Conservation (phyloP, 2,329 filamentous ascomycete species). For the Aspergillus versicolor region DNA sequence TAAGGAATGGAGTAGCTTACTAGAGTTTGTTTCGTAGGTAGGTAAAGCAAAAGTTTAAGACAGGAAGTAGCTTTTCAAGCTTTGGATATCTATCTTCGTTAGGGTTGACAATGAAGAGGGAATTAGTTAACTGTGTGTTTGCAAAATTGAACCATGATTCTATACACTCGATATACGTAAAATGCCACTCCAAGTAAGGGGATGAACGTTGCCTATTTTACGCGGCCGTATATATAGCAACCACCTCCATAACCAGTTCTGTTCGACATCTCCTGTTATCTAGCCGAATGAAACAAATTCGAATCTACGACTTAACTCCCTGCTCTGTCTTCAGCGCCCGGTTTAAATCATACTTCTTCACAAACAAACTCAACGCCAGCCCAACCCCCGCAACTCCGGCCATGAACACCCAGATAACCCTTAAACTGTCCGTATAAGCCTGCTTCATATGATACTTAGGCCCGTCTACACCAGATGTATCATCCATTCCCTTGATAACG, state of each 20-base stretch:
- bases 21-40: conserved; percentile 11
- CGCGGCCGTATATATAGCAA: too few species aligned
- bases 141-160: too few species aligned
- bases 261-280: too few species aligned
- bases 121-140: too few species aligned
- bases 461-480: background rate
- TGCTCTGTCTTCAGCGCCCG: conserved; percentile 1
- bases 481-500: conserved; percentile 3
- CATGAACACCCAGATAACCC: conserved; percentile 9
- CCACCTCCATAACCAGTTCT: too few species aligned
- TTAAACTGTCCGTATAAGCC: conserved; percentile 10
- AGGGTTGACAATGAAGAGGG: too few species aligned
- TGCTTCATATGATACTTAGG: conserved; percentile 1
- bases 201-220: too few species aligned
- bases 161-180: too few species aligned
- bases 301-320: background rate
- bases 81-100: too few species aligned
- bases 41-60: background rate
- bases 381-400: conserved; percentile 5
- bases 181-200: too few species aligned
- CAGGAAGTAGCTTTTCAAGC: too few species aligned
- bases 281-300: background rate
- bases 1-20: conserved; percentile 8
- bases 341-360: conserved; percentile 12
- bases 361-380: conserved; percentile 1